Evolutionary conservation across 805 yeast species (phyloP), one percentile per base, ranked within the genome.

Genomic region (Zygoascus flipseniorum): DNA sequence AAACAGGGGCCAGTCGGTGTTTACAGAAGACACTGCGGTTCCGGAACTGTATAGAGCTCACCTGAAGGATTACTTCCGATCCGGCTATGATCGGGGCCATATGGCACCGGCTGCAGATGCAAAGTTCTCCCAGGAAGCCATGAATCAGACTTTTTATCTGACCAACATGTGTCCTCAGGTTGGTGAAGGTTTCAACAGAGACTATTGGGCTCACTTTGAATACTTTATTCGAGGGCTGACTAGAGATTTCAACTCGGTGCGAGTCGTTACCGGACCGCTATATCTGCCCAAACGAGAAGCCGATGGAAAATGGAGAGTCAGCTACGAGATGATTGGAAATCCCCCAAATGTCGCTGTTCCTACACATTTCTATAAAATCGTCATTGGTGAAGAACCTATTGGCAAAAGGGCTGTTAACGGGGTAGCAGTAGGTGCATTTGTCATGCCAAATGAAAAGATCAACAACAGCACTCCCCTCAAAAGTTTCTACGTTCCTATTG

Each of bases 91-190:
- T 68, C 74, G 98, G 59, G 99, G 99, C 5, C 99, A 93, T 69
- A 89, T 87, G 62, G 97, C 96, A 0, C 97, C 99, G 2, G 99
- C 99, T 5, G 98, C 98, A 0, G 86, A 93, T 68, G 97, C 98
- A 26, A 89, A 88, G 66, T 93, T 81, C 71, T 81, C 82, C 32
- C 99, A 93, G 69, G 61, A 67, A 18, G 97, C 97, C 18, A 92
- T 93, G 98, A 85, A 93, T 69, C 96, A 92, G 67, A 93, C 99
- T 0, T 93, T 93, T 64, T 80, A 74, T 58, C 72, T 93, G 61
- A 84, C 96, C 5, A 93, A 93, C 69, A 92, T 93, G 77, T 80
- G 95, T 8, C 99, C 99, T 1, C 99, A 93, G 68, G 96, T 93
- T 2, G 99, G 99, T 2, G 95, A 85, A 5, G 99, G 99, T 0